These are phyloP conservation scores for Talaromyces funiculosus DNA, from an alignment of 2,329 filamentous ascomycete genomes.

Conservation along the genomic window DNA sequence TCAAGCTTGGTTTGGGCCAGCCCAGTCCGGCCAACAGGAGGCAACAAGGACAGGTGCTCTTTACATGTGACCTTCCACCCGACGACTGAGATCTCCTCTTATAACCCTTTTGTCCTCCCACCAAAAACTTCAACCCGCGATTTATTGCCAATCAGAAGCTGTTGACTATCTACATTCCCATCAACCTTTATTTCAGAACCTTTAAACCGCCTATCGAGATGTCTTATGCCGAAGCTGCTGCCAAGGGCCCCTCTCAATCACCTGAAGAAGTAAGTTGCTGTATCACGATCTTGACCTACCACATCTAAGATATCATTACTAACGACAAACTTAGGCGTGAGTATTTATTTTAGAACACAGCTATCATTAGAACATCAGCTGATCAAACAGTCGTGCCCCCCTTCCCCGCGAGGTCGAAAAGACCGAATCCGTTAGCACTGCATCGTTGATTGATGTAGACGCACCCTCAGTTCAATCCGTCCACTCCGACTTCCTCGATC, in stretches of 20 bases:
- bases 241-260: conserved; percentile 43
- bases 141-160: background rate
- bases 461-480: conserved; percentile 42
- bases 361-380: background rate
- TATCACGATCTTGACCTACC: background rate
- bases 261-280: conserved; percentile 39
- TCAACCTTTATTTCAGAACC: background rate
- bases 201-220: conserved; percentile 25
- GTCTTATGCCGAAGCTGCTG: conserved; percentile 47
- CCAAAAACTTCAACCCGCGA: background rate
- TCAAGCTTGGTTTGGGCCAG: background rate
- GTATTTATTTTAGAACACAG: background rate
- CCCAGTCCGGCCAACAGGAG: background rate
- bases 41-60: background rate
- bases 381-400: conserved; percentile 33
- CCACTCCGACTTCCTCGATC: conserved; percentile 36
- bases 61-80: conserved; percentile 1
- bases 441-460: conserved; percentile 44
- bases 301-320: background rate
- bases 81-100: background rate
- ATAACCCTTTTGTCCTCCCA: background rate
- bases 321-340: conserved; percentile 9
- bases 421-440: conserved; percentile 36
- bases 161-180: background rate
- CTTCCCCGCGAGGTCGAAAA: conserved; percentile 34